Evolutionary conservation across 306 rosid genomes (phyloP).

Genomic region (Benincasa hispida): DNA sequence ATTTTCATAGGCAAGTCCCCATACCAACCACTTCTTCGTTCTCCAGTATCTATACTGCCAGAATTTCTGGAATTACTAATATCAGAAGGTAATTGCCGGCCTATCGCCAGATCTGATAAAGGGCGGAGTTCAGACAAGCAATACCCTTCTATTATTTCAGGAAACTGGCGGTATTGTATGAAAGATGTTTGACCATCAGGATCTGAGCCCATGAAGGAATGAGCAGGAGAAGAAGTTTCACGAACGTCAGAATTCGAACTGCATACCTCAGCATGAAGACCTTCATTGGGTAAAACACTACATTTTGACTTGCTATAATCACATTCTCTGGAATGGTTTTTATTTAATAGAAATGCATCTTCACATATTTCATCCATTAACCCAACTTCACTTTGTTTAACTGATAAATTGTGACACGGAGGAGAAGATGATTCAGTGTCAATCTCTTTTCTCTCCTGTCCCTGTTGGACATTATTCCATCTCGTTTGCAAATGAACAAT

Average conservation of each 20-base stretch:
- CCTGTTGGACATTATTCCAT: conserved; percentile 74
- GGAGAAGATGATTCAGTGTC: conserved; percentile 33
- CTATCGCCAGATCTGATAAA: conserved; percentile 36
- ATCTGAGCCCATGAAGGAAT: conserved; percentile 25
- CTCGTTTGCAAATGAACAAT: conserved; percentile 83
- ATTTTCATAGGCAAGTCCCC: conserved; percentile 30
- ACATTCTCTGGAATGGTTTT: conserved; percentile 19
- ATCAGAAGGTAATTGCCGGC: conserved; percentile 35
- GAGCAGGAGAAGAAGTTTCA: conserved; percentile 24
- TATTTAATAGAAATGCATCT: conserved; percentile 53
- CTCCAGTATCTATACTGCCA: conserved; percentile 33
- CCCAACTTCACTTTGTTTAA: conserved; percentile 28
- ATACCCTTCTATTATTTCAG: conserved; percentile 66
- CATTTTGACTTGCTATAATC: conserved; percentile 27
- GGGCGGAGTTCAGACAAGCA: conserved; percentile 47
- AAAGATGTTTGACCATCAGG: conserved; percentile 39
- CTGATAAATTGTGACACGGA: conserved; percentile 24
- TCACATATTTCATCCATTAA: conserved; percentile 83
- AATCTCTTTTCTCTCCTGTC: conserved; percentile 39
- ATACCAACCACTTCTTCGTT: conserved; percentile 72
- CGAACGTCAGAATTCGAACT: conserved; percentile 25
- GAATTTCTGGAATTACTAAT: conserved; percentile 22
- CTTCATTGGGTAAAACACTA: conserved; percentile 33
- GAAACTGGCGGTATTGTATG: conserved; percentile 35
- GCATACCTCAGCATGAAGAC: conserved; percentile 26